phyloP scores from a whole-genome alignment of 352 stramenopile species.

The Blastocystis sp. region DNA sequence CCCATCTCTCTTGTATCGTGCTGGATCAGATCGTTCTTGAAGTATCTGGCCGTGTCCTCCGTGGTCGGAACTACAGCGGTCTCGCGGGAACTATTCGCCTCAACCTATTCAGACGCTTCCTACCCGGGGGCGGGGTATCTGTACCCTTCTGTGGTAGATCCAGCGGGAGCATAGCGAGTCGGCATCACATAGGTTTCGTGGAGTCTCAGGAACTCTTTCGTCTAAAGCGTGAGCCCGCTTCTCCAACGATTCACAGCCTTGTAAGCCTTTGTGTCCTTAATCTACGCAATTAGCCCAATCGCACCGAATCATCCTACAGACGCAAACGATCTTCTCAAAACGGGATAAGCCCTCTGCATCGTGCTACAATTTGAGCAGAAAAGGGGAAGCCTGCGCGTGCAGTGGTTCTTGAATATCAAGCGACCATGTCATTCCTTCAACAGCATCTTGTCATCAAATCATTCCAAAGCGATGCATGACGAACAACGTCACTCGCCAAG shows the following conservation, averaged over 20 bases:
- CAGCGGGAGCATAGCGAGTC: constrained; percentile 52
- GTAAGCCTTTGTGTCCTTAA: constrained; percentile 65
- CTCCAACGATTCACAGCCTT: constrained; percentile 15
- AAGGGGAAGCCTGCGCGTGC: background rate
- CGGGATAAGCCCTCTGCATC: constrained; percentile 55
- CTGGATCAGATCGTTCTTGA: constrained; percentile 61
- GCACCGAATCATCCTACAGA: constrained; percentile 15
- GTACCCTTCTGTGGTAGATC: constrained; percentile 51
- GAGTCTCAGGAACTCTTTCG: constrained; percentile 40
- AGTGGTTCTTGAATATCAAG: constrained; percentile 56
- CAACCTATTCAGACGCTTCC: background rate
- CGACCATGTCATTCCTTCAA: background rate
- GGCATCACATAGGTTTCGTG: constrained; percentile 51
- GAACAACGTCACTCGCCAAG: too few species aligned
- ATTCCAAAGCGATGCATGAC: too few species aligned
- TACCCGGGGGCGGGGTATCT: constrained; percentile 60
- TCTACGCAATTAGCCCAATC: constrained; percentile 19
- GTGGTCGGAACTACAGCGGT: constrained; percentile 44
- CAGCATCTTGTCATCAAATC: background rate
- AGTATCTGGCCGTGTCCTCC: constrained; percentile 53
- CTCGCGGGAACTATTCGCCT: constrained; percentile 16
- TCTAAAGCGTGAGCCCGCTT: constrained; percentile 2
- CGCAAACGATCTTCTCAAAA: constrained; percentile 57
- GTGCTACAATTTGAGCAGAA: background rate
- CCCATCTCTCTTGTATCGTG: constrained; percentile 61